Evolutionary conservation across 2,329 filamentous ascomycete genomes (phyloP).

Genomic region (Ceratocystiopsis sp.): DNA sequence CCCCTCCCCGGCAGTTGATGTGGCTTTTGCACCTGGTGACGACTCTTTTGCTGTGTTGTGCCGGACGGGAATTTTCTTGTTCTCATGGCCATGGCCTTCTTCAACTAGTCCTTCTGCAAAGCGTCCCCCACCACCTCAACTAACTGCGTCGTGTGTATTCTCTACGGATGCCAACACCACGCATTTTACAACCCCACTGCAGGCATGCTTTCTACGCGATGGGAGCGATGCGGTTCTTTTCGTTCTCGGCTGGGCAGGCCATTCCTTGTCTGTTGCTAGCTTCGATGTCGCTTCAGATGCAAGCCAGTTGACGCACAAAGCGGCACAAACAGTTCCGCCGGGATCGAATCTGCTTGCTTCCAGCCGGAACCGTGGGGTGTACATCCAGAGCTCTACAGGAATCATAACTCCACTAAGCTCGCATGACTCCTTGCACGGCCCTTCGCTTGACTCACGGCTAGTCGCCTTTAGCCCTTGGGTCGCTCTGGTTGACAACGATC

Average conservation of each 20-base stretch:
- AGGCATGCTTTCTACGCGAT: constrained; percentile 8
- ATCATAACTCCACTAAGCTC: constrained; percentile 19
- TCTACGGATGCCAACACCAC: neutral
- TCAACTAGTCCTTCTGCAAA: constrained; percentile 28
- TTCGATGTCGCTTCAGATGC: constrained; percentile 5
- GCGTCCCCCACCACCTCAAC: constrained; percentile 26
- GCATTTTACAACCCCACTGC: constrained; percentile 22
- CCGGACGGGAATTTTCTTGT: constrained; percentile 47
- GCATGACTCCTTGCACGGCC: too few species aligned
- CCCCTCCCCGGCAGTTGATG: constrained; percentile 49
- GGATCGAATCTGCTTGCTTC: constrained; percentile 16
- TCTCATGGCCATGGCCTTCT: constrained; percentile 48
- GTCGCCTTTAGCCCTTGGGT: constrained; percentile 25
- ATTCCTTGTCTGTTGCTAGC: constrained; percentile 12
- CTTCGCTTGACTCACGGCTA: too few species aligned
- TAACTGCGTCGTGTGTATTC: constrained; percentile 13
- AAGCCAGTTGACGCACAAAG: neutral
- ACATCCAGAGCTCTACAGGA: constrained; percentile 29
- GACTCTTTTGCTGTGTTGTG: constrained; percentile 57
- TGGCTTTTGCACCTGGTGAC: constrained; percentile 52
- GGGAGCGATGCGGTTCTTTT: constrained; percentile 4
- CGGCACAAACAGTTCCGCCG: neutral
- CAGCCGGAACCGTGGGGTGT: constrained; percentile 16
- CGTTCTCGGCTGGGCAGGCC: constrained; percentile 19
- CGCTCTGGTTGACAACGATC: constrained; percentile 22